Evolutionary conservation across 306 rosid genomes (phyloP).

Genomic region (Medicago arabica): DNA sequence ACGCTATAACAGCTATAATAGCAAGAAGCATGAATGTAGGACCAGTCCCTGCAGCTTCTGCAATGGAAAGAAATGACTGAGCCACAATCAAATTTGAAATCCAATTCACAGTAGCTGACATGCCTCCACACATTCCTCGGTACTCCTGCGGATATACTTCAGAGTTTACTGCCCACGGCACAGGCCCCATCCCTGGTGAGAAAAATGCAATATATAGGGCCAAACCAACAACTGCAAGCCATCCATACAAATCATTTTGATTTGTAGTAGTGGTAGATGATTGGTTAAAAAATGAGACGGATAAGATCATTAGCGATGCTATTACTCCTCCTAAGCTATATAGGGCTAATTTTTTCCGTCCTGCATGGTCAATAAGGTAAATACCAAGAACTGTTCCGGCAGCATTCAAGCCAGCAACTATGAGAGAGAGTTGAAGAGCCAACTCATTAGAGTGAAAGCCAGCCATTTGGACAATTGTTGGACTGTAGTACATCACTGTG

Average conservation of each 20-base stretch:
- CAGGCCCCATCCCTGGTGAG: conserved; percentile 95
- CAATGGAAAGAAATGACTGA: conserved; percentile 72
- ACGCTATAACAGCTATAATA: conserved; percentile 59
- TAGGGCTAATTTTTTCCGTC: conserved; percentile 72
- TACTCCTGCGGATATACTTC: conserved; percentile 89
- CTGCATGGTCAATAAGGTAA: conserved; percentile 79
- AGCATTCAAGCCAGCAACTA: conserved; percentile 84
- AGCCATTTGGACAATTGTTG: conserved; percentile 95
- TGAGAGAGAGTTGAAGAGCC: conserved; percentile 83
- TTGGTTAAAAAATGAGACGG: conserved; percentile 58
- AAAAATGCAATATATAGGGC: conserved; percentile 74
- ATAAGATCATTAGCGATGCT: conserved; percentile 64
- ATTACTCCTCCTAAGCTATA: conserved; percentile 79
- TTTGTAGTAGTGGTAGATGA: conserved; percentile 45
- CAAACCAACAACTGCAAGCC: conserved; percentile 78
- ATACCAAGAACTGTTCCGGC: conserved; percentile 82
- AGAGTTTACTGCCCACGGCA: conserved; percentile 94
- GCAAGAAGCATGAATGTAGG: conserved; percentile 81
- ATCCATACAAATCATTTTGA: conserved; percentile 55
- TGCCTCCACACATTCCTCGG: conserved; percentile 87
- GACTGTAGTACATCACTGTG: conserved; percentile 52
- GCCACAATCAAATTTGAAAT: conserved; percentile 83
- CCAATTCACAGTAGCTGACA: conserved; percentile 96
- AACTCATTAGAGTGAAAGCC: conserved; percentile 77
- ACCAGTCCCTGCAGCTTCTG: conserved; percentile 74